These are phyloP conservation scores for Cyberlindnera japonica DNA, from an alignment of 805 yeast genomes.

Conservation along the genomic window DNA sequence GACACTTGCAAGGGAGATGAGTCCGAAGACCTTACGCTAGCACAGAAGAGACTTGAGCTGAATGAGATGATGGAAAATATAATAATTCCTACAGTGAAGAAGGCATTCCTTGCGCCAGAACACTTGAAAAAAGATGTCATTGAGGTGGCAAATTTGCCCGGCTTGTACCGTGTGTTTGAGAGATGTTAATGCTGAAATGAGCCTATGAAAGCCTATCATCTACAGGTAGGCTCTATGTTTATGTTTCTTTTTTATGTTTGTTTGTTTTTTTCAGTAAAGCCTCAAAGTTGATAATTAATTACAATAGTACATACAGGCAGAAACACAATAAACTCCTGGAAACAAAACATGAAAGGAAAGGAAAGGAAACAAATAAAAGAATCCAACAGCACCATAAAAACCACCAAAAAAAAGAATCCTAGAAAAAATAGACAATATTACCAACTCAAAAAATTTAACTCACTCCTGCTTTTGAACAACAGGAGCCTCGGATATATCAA, in stretches of 20 bases:
- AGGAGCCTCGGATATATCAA: too few species aligned
- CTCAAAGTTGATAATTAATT: not conserved
- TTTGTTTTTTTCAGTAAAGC: too few species aligned
- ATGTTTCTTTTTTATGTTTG: too few species aligned
- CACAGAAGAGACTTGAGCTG: constrained; percentile 30
- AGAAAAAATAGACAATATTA: too few species aligned
- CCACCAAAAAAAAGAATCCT: not conserved
- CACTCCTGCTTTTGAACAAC: too few species aligned
- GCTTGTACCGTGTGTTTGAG: constrained; percentile 87
- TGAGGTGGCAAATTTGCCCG: constrained; percentile 90
- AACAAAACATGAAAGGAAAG: not conserved
- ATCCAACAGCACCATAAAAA: not conserved
- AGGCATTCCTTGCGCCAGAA: constrained; percentile 61
- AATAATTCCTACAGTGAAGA: constrained; percentile 63
- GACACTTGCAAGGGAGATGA: constrained; percentile 25
- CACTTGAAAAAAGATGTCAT: constrained; percentile 51
- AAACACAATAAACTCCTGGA: not conserved
- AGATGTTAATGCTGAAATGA: constrained; percentile 51
- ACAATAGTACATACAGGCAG: not conserved
- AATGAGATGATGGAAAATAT: constrained; percentile 47
- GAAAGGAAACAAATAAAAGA: not conserved
- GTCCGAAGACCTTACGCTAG: constrained; percentile 24
- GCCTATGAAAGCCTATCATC: not conserved
- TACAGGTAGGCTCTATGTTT: too few species aligned
- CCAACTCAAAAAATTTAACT: too few species aligned